Conservation (phyloP, 1,284 basidiomycete genomes). For the Pseudozyma hubeiensis region DNA sequence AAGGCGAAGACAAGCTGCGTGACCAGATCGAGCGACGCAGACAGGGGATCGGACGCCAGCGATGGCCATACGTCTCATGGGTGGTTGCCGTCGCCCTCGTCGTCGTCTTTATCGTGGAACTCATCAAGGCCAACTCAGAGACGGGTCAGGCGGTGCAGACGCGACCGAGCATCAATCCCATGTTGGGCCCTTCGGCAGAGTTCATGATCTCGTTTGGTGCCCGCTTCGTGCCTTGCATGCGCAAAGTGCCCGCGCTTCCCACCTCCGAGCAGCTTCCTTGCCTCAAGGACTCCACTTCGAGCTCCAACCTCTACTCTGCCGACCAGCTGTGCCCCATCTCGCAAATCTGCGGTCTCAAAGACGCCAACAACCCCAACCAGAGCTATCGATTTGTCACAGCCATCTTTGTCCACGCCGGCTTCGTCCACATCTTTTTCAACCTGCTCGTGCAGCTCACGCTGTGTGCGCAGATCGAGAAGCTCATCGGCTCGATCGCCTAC, state of each 20-base stretch:
- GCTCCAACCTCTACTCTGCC: slow-evolving; percentile 59
- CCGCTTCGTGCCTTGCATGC: slow-evolving; percentile 91
- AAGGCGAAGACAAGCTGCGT: slow-evolving; percentile 48
- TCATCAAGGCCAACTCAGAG: slow-evolving; percentile 58
- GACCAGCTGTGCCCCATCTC: slow-evolving; percentile 78
- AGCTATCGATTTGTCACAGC: slow-evolving; percentile 78
- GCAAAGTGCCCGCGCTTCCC: slow-evolving; percentile 69
- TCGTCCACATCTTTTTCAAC: slow-evolving; percentile 85
- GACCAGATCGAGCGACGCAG: slow-evolving; percentile 70
- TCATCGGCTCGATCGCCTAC: slow-evolving; percentile 79
- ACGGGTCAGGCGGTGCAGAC: slow-evolving; percentile 68
- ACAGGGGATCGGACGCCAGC: slow-evolving; percentile 83
- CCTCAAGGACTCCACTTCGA: slow-evolving; percentile 72
- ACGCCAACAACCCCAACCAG: slow-evolving; percentile 79
- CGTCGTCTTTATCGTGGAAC: slow-evolving; percentile 69
- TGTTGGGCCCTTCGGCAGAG: slow-evolving; percentile 87
- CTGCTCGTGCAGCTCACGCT: slow-evolving; percentile 86
- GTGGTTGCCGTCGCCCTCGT: slow-evolving; percentile 74
- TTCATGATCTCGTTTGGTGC: slow-evolving; percentile 88
- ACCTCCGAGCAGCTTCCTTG: slow-evolving; percentile 74
- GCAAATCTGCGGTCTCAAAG: slow-evolving; percentile 82
- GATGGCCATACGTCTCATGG: slow-evolving; percentile 76
- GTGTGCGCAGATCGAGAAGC: slow-evolving; percentile 77
- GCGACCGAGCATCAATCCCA: slow-evolving; percentile 84
- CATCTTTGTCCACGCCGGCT: slow-evolving; percentile 86